Percentiles rank a stretch among this genome's conserved stretches.
Evolutionary conservation across 768 basidiomycete species (phyloP).

Genomic region (Boletus edulis): DNA sequence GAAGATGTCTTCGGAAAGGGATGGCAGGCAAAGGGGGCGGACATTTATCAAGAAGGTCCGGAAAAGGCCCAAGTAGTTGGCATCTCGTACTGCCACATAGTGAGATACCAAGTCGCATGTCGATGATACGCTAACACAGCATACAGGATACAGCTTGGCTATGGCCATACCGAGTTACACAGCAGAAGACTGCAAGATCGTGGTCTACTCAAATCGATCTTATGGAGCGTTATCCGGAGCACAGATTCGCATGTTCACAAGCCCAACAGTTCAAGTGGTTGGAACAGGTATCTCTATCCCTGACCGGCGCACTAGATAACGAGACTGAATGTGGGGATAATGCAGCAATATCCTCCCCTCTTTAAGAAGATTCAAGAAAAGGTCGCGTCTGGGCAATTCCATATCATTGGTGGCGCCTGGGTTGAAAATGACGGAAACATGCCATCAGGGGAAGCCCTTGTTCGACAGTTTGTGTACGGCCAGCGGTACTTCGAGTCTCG

Average conservation of each 20-base stretch:
- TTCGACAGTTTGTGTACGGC: conserved; percentile 90
- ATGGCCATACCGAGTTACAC: conserved; percentile 95
- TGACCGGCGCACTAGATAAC: not conserved
- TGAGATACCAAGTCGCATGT: conserved; percentile 1
- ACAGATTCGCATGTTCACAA: conserved; percentile 84
- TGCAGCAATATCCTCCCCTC: conserved; percentile 73
- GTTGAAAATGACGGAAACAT: conserved; percentile 91
- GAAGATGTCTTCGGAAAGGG: conserved; percentile 80
- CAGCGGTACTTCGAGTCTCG: conserved; percentile 80
- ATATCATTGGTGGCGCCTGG: conserved; percentile 91
- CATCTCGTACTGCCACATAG: conserved; percentile 47
- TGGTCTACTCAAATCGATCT: conserved; percentile 98
- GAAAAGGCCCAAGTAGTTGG: conserved; percentile 69
- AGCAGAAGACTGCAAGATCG: conserved; percentile 95
- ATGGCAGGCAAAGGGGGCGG: conserved; percentile 74
- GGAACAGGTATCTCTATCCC: conserved; percentile 54
- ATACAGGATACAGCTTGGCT: conserved; percentile 45
- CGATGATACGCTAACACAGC: not conserved
- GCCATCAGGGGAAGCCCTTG: conserved; percentile 91
- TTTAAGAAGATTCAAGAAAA: conserved; percentile 80
- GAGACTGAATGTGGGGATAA: not conserved
- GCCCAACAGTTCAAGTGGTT: conserved; percentile 98
- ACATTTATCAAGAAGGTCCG: conserved; percentile 67
- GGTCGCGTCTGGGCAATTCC: conserved; percentile 76
- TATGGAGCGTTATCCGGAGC: conserved; percentile 96